A percentile compares a stretch with the other conserved stretches of the same genome.
Conservation (phyloP, 306 rosid species). For the Vigna radiata region DNA sequence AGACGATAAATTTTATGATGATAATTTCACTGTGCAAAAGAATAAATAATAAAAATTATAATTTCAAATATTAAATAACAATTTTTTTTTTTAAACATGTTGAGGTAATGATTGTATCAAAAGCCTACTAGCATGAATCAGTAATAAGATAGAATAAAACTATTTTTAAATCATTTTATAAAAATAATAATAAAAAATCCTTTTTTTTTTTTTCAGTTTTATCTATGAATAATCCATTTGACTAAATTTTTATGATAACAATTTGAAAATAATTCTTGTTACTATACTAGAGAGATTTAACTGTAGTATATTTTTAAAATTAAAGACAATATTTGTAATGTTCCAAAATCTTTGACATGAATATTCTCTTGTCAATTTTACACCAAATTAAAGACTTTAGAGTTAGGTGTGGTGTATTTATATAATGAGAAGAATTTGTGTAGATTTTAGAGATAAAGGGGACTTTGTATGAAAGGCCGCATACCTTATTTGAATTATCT, state of each 20-base stretch:
- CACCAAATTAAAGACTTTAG: background rate
- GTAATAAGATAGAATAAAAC: background rate
- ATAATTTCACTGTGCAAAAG: background rate
- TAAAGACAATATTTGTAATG: background rate
- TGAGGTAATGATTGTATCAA: background rate
- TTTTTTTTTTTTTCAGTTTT: background rate
- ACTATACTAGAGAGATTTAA: background rate
- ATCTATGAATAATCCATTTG: background rate
- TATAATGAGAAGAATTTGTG: background rate
- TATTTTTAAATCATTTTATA: background rate
- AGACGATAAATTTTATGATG: background rate
- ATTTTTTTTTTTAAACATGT: background rate
- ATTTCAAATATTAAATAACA: background rate
- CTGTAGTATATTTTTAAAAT: background rate
- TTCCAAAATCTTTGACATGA: background rate
- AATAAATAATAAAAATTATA: background rate
- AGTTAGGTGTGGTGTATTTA: background rate
- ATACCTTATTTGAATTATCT: constrained; percentile 29
- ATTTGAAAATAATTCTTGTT: background rate
- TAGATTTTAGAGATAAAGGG: background rate
- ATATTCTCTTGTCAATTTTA: background rate
- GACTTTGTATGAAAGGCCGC: background rate
- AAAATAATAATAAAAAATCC: background rate
- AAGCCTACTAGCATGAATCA: background rate
- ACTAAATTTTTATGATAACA: background rate